Evolutionary conservation across 2,329 filamentous ascomycete genomes (phyloP), one percentile per base, ranked within the genome.

Genomic region (Cladosporium sp.): DNA sequence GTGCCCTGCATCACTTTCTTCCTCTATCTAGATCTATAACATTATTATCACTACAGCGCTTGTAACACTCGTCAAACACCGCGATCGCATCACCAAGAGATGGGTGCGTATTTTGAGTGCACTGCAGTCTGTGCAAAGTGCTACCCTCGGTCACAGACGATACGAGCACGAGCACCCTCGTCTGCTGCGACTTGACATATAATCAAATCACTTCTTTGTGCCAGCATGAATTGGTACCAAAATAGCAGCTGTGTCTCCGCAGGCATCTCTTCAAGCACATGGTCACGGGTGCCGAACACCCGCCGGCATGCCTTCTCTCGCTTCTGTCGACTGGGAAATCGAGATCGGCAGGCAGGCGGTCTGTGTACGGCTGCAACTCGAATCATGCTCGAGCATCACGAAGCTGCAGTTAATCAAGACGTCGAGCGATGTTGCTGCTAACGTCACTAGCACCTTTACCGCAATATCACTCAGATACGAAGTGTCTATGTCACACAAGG

Each of bases 311-410:
- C 28, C 9, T 50, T 20, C 45, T 17, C 7, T 17, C 45, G 45
- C 9, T 50, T 20, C 45, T 17, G 15, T 17, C 45, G 6, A 8
- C 30, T 50, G 28, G 28, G 45, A 36, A 50, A 50, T 30, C 28
- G 30, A 30, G 45, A 30, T 50, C 45, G n/a, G 28, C 25, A 14
- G 25, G 15, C 22, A 20, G 14, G 17, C 15, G 9, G 19, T 43
- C 45, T n/a, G n/a, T n/a, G 45, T 15, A 49, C 45, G 36, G 47
- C 49, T 51, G 49, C 49, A 25, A 39, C 49, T 38, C 49, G 49
- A 51, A 51, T 51, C 49, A 51, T 51, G 49, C 15, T 37, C 11
- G 19, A 22, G 49, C 34, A 8, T n/a, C 22, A 22, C 22, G 25
- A 45, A 6, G 22, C n/a, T 25, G 22, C 19, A n/a, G 30, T 51